Percentiles rank a stretch among this genome's conserved stretches.
phyloP scores from a whole-genome alignment of 2,329 filamentous ascomycete species.

The Cephalotrichum gorgonifer region DNA sequence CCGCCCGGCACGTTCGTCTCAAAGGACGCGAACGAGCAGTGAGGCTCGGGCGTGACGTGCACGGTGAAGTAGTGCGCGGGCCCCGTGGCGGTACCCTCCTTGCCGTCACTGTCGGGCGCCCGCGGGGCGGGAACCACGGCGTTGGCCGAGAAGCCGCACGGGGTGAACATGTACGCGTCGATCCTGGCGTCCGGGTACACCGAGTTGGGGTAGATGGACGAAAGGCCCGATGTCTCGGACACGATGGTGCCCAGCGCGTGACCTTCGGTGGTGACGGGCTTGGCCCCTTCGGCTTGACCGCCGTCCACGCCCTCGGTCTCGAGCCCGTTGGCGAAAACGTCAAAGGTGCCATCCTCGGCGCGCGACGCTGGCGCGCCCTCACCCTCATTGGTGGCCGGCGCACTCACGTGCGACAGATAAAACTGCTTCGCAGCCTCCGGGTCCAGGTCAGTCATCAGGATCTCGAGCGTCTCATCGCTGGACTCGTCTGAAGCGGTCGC shows the following conservation, averaged over 20 bases:
- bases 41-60: constrained; percentile 91
- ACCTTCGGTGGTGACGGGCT: constrained; percentile 73
- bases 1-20: constrained; percentile 93
- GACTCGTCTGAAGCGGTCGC: constrained; percentile 30
- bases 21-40: constrained; percentile 96
- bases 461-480: constrained; percentile 67
- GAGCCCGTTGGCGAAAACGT: constrained; percentile 68
- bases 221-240: constrained; percentile 79
- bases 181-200: constrained; percentile 89
- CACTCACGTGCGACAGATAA: constrained; percentile 65
- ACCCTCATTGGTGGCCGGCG: constrained; percentile 68
- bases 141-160: constrained; percentile 95
- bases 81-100: constrained; percentile 30
- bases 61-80: constrained; percentile 92
- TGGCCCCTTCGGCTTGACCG: constrained; percentile 51
- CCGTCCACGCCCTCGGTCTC: constrained; percentile 34
- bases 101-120: constrained; percentile 7
- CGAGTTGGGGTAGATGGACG: constrained; percentile 75
- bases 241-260: constrained; percentile 89
- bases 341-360: constrained; percentile 50
- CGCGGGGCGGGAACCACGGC: constrained; percentile 78
- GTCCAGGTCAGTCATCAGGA: constrained; percentile 64
- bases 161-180: constrained; percentile 92
- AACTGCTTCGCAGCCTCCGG: constrained; percentile 61
- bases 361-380: constrained; percentile 36